phyloP scores from a whole-genome alignment of 352 stramenopile species.

The Globisporangium irregulare region DNA sequence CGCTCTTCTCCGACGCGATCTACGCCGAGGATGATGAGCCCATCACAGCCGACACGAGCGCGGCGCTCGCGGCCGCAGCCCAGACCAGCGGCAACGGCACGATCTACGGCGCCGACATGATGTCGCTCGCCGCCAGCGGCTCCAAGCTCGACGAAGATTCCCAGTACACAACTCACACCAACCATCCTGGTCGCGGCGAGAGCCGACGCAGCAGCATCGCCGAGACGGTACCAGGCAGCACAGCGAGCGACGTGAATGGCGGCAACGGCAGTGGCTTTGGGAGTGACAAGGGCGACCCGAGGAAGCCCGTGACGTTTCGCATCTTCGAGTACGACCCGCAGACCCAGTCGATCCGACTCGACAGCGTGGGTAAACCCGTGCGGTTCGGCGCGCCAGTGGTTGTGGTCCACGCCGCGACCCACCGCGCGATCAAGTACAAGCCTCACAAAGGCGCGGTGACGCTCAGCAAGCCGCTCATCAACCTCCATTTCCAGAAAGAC shows the following conservation, averaged over 20 bases:
- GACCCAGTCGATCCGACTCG: constrained; percentile 48
- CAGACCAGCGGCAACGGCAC: constrained; percentile 15
- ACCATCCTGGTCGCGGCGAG: neutral
- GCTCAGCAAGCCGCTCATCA: constrained; percentile 63
- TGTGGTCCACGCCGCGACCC: constrained; percentile 60
- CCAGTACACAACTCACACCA: neutral
- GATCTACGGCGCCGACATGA: constrained; percentile 14
- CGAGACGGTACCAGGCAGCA: constrained; percentile 3
- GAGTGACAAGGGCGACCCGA: constrained; percentile 10
- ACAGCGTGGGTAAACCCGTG: constrained; percentile 52
- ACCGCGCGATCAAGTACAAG: constrained; percentile 59
- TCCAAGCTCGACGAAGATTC: constrained; percentile 20
- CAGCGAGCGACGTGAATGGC: neutral
- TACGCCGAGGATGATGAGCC: constrained; percentile 45
- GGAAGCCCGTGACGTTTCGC: constrained; percentile 55
- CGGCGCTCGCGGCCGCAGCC: constrained; percentile 12
- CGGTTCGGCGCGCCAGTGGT: constrained; percentile 52
- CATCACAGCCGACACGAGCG: constrained; percentile 5
- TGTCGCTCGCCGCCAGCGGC: neutral
- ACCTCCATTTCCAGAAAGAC: constrained; percentile 58
- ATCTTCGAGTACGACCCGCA: constrained; percentile 64
- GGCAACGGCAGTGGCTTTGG: neutral
- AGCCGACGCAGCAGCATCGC: constrained; percentile 7
- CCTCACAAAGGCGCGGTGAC: constrained; percentile 59
- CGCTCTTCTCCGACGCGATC: constrained; percentile 55